Evolutionary conservation across 2,329 filamentous ascomycete species (phyloP).

Genomic region (Scytalidium lignicola): DNA sequence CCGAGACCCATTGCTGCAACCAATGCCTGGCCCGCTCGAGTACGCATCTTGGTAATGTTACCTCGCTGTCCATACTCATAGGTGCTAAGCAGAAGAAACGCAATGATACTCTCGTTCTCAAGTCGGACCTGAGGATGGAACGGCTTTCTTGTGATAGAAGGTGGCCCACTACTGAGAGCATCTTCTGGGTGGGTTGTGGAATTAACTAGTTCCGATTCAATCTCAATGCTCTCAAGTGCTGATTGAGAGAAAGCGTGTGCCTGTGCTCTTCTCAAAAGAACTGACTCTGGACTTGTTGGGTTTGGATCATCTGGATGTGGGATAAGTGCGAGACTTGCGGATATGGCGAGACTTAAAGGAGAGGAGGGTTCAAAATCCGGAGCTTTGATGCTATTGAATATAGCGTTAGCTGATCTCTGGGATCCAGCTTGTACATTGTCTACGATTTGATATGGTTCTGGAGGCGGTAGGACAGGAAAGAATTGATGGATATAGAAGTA

Average conservation of each 20-base stretch:
- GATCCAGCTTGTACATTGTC: conserved; percentile 18
- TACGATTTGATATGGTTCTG: conserved; percentile 20
- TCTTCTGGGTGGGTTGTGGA: conserved; percentile 39
- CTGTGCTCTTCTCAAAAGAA: conserved; percentile 40
- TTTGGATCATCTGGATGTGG: conserved; percentile 33
- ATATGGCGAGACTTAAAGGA: conserved; percentile 41
- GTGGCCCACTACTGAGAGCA: conserved; percentile 31
- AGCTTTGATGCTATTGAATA: conserved; percentile 28
- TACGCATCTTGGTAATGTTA: conserved; percentile 47
- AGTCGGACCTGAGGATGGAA: conserved; percentile 40
- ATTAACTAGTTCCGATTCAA: conserved; percentile 41
- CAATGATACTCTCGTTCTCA: conserved; percentile 43
- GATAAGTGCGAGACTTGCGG: conserved; percentile 42
- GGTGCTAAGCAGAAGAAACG: conserved; percentile 42
- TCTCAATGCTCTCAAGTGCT: conserved; percentile 43
- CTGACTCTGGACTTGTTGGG: conserved; percentile 30
- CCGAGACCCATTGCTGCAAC: conserved; percentile 39
- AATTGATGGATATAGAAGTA: conserved; percentile 48
- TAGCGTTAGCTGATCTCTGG: conserved; percentile 24
- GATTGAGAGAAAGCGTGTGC: conserved; percentile 44
- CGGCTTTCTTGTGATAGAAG: conserved; percentile 28
- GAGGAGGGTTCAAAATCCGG: conserved; percentile 35
- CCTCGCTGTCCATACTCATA: conserved; percentile 50
- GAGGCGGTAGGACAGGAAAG: conserved; percentile 44
- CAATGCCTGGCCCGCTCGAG: conserved; percentile 41